Base-by-base conservation (phyloP, 1,284 basidiomycete species). In the Vanrija humicola region DNA sequence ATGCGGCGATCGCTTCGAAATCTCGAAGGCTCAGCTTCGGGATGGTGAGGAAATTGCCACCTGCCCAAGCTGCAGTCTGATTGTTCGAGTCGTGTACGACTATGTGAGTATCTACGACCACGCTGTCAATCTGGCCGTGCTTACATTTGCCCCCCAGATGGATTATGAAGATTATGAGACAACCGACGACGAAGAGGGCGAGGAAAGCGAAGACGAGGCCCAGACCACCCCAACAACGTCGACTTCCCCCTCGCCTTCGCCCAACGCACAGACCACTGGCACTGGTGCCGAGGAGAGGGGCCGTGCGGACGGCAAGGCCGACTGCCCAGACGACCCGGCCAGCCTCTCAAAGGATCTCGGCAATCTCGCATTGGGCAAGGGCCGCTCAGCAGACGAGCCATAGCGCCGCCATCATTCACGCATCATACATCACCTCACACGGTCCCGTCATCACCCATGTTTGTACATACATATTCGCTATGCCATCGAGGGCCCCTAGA, bases 1-100 rank as follows among this genome's bases (percentile, higher is more conserved):
- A 1, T 99, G 96, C 72, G 95, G 95, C 23, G 96, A 98, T 79
- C 86, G 93, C 40, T 98, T 98, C 78, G 96, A 99, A 75, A 98
- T 98, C 66, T 87, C 90, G 18, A 84, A 87, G 63, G 79, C 80
- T 66, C 94, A 98, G 77, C 84, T 99, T 10, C 83, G 85, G 52
- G 82, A 92, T 60, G 97, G 86, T 46, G 95, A 98, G 68, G 96
- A 98, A 69, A 86, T 96, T 45, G 95, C 95, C n/a, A 92, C 85
- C 52, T 98, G 95, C 79, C 96, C 95, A 0, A 95, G 91, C 72
- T 98, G 95, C 70, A 94, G 90, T 64, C 80, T 98, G 26, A 83
- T 98, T 48, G 92, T 98, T 53, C 81, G 95, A 56, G 89, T 98
- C 40, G 84, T 98, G 50, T 98, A 88, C 73, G 95, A 98, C 77